These are phyloP conservation scores for Aspergillus glaucus DNA, from an alignment of 2,329 filamentous ascomycete genomes.

Conservation along the genomic window DNA sequence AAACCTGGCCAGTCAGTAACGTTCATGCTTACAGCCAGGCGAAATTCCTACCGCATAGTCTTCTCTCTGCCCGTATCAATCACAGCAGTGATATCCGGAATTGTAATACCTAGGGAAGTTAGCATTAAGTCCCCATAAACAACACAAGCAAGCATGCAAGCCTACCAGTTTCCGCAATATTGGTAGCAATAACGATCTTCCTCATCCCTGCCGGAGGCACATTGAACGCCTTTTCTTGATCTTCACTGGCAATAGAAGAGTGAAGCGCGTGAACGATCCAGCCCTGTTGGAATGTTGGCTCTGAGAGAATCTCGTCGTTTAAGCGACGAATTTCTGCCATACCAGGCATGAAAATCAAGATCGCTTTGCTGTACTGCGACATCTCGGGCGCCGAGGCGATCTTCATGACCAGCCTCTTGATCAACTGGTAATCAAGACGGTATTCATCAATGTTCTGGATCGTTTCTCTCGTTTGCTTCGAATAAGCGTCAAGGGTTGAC, in stretches of 20 bases:
- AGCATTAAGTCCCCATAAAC: background rate
- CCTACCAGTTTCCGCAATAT: constrained; percentile 88
- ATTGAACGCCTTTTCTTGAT: constrained; percentile 88
- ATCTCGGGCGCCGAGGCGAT: constrained; percentile 66
- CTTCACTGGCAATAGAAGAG: constrained; percentile 90
- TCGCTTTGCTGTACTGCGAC: constrained; percentile 72
- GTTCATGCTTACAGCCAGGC: constrained; percentile 6
- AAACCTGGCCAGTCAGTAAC: constrained; percentile 49
- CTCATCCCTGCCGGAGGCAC: constrained; percentile 73
- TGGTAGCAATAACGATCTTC: constrained; percentile 94
- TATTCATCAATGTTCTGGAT: constrained; percentile 82
- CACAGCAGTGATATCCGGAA: constrained; percentile 94
- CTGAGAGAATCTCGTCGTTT: constrained; percentile 75
- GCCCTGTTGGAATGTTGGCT: constrained; percentile 64
- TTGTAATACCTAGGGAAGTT: constrained; percentile 61
- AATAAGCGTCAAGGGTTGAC: constrained; percentile 66
- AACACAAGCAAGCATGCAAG: background rate
- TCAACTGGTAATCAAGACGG: constrained; percentile 80
- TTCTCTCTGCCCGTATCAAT: constrained; percentile 96
- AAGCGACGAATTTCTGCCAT: constrained; percentile 86
- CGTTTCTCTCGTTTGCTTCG: constrained; percentile 65
- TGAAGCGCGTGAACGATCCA: constrained; percentile 90
- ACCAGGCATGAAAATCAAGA: constrained; percentile 90
- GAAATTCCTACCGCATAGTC: constrained; percentile 60
- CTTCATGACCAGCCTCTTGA: constrained; percentile 69